phyloP scores from a whole-genome alignment of 352 stramenopile species.

The Pythium dissimile region DNA sequence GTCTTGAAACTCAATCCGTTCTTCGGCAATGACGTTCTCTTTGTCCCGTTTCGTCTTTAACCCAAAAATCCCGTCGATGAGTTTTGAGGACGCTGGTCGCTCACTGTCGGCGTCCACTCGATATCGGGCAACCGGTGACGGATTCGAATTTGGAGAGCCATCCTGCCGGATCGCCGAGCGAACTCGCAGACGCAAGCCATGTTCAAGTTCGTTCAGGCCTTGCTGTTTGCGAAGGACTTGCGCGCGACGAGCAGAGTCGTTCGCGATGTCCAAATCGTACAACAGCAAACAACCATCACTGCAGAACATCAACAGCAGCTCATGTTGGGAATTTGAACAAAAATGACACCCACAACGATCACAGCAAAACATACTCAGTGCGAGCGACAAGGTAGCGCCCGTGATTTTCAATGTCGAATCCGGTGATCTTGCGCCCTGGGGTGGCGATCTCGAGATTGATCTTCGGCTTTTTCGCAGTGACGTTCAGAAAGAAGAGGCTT shows the following conservation, averaged over 20 bases:
- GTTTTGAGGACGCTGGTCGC: slow-evolving; percentile 53
- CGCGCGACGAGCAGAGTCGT: slow-evolving; percentile 45
- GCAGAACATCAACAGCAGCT: slow-evolving; percentile 1
- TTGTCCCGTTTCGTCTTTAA: slow-evolving; percentile 25
- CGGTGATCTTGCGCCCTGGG: slow-evolving; percentile 42
- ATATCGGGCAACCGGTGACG: neutral
- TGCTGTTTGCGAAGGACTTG: slow-evolving; percentile 36
- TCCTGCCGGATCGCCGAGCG: slow-evolving; percentile 30
- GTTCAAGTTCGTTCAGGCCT: slow-evolving; percentile 39
- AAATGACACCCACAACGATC: neutral
- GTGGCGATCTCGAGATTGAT: slow-evolving; percentile 74
- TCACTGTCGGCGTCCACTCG: slow-evolving; percentile 6
- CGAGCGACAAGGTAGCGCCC: slow-evolving; percentile 59
- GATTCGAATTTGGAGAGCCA: neutral
- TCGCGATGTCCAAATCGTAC: slow-evolving; percentile 78
- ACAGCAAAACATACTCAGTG: slow-evolving; percentile 43
- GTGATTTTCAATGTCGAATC: slow-evolving; percentile 71
- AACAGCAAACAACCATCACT: slow-evolving; percentile 78
- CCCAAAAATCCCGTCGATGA: slow-evolving; percentile 75
- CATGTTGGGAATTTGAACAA: neutral
- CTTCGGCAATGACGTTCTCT: slow-evolving; percentile 11
- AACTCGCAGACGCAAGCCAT: slow-evolving; percentile 33
- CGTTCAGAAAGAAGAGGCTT: slow-evolving; percentile 69
- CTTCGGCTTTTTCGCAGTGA: slow-evolving; percentile 58
- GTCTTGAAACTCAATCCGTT: slow-evolving; percentile 17